A percentile compares a stretch with the other conserved stretches of the same genome.
Conservation (phyloP, 139 green algal species). For the Nannochloris sp. region DNA sequence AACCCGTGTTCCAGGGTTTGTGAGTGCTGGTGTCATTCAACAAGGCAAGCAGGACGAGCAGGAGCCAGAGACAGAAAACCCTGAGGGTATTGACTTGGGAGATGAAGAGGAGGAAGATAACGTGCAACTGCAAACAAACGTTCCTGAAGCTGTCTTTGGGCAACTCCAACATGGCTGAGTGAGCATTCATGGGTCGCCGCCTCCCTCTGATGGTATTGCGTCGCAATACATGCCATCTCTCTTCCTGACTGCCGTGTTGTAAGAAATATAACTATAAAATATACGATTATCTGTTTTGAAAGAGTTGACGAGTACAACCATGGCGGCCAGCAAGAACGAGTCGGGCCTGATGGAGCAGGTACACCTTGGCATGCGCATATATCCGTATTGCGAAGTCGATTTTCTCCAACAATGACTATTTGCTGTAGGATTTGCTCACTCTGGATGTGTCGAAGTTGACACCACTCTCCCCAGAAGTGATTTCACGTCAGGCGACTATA, state of each 20-base stretch:
- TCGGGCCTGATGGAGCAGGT: conserved; percentile 35
- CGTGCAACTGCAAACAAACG: conserved; percentile 58
- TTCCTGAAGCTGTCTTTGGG: conserved; percentile 78
- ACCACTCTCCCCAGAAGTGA: conserved; percentile 94
- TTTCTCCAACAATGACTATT: neutral
- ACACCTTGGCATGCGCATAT: neutral
- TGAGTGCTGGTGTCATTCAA: conserved; percentile 66
- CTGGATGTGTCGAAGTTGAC: conserved; percentile 81
- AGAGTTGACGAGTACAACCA: conserved; percentile 1
- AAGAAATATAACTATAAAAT: conserved; percentile 5
- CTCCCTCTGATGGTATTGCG: too few species aligned
- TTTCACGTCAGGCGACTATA: conserved; percentile 96
- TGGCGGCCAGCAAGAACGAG: conserved; percentile 15
- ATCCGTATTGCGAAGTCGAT: neutral
- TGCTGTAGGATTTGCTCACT: conserved; percentile 71
- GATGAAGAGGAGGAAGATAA: conserved; percentile 47
- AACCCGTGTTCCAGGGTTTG: conserved; percentile 67
- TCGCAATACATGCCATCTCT: too few species aligned
- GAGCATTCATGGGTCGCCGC: conserved; percentile 3
- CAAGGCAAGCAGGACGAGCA: conserved; percentile 16
- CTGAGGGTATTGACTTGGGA: conserved; percentile 87
- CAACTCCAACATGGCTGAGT: neutral
- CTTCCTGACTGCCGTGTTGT: too few species aligned
- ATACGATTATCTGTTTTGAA: conserved; percentile 1
- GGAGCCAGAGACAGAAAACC: conserved; percentile 45